Evolutionary conservation across 768 basidiomycete species (phyloP).

Genomic region (Sistotremastrum niveocremeum): DNA sequence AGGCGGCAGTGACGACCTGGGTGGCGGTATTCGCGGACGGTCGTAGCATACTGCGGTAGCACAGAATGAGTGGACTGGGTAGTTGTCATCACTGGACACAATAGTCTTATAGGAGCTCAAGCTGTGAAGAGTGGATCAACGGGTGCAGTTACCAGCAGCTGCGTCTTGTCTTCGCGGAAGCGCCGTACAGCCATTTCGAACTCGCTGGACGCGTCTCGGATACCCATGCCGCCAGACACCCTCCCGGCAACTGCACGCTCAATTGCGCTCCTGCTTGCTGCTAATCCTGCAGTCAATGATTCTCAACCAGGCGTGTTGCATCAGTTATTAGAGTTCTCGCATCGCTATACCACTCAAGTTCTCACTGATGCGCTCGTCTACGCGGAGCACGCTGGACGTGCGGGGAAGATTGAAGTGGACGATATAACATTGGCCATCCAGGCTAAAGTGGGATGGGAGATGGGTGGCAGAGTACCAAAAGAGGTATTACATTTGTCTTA

Average conservation of each 20-base stretch:
- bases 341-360: constrained; percentile 73
- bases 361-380: constrained; percentile 78
- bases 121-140: too few species aligned
- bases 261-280: constrained; percentile 71
- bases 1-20: too few species aligned
- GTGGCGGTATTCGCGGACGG: too few species aligned
- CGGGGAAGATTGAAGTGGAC: constrained; percentile 72
- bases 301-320: constrained; percentile 77
- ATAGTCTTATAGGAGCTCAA: too few species aligned
- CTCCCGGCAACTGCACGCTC: constrained; percentile 78
- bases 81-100: too few species aligned
- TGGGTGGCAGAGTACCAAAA: constrained; percentile 78
- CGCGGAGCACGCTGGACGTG: constrained; percentile 70
- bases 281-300: constrained; percentile 75
- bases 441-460: constrained; percentile 86
- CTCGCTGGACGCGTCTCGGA: too few species aligned
- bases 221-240: constrained; percentile 33
- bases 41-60: too few species aligned
- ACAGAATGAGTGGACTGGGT: too few species aligned
- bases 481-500: constrained; percentile 38
- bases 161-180: too few species aligned
- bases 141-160: too few species aligned
- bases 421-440: constrained; percentile 73
- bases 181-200: too few species aligned
- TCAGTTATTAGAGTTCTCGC: constrained; percentile 77